phyloP scores from a whole-genome alignment of 2,329 filamentous ascomycete genomes.

The Dactylellina drechsleri region DNA sequence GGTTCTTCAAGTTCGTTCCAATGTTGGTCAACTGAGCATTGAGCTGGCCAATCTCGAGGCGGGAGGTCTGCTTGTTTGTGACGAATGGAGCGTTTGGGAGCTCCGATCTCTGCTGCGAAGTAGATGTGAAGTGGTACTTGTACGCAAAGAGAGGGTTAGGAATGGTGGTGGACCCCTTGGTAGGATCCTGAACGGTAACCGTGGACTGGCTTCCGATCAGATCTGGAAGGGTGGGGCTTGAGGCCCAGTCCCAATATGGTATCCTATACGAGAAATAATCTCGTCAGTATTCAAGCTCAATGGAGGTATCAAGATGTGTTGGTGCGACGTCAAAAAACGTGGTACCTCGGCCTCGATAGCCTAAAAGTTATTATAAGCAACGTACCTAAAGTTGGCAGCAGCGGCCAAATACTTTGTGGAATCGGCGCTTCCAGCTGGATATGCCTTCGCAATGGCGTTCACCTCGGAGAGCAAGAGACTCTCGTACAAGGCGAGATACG shows the following conservation, averaged over 20 bases:
- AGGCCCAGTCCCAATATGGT: slow-evolving; percentile 66
- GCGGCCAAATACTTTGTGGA: slow-evolving; percentile 13
- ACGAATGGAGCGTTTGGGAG: slow-evolving; percentile 25
- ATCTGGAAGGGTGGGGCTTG: slow-evolving; percentile 60
- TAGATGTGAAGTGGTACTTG: slow-evolving; percentile 62
- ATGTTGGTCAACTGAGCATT: slow-evolving; percentile 40
- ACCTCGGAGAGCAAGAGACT: slow-evolving; percentile 31
- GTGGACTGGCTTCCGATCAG: slow-evolving; percentile 50
- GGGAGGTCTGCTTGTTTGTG: slow-evolving; percentile 16
- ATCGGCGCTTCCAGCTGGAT: slow-evolving; percentile 19
- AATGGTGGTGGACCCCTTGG: slow-evolving; percentile 67
- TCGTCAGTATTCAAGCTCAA: slow-evolving; percentile 6
- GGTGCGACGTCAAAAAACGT: slow-evolving; percentile 33
- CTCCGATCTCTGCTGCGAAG: background rate
- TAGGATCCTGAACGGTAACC: slow-evolving; percentile 68
- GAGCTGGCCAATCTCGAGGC: slow-evolving; percentile 16
- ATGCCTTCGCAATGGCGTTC: slow-evolving; percentile 39
- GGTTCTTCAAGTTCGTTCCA: slow-evolving; percentile 38
- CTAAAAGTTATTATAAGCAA: background rate
- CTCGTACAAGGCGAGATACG: slow-evolving; percentile 71
- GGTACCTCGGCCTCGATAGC: background rate
- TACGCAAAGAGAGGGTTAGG: slow-evolving; percentile 73
- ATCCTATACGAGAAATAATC: slow-evolving; percentile 34
- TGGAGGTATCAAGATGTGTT: slow-evolving; percentile 12
- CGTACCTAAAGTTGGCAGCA: slow-evolving; percentile 40